These are phyloP conservation scores for Penicillium sp. DNA, from an alignment of 2,329 filamentous ascomycete species.

Conservation along the genomic window DNA sequence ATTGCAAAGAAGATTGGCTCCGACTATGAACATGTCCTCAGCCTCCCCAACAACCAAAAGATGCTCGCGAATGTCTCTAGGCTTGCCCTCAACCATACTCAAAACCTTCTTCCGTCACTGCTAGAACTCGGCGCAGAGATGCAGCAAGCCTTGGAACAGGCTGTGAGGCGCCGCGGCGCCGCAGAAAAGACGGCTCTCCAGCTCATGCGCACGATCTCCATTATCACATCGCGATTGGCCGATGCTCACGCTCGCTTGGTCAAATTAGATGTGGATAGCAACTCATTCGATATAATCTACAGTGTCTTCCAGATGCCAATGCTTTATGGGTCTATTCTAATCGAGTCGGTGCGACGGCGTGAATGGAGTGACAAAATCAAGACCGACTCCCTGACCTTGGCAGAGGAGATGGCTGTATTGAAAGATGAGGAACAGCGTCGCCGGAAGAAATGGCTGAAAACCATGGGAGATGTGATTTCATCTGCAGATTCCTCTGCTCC, in stretches of 20 bases:
- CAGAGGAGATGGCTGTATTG: constrained; percentile 88
- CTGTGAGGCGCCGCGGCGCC: constrained; percentile 65
- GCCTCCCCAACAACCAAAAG: constrained; percentile 66
- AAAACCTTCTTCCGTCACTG: constrained; percentile 61
- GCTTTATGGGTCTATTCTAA: constrained; percentile 83
- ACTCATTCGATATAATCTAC: constrained; percentile 76
- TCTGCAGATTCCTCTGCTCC: constrained; percentile 67
- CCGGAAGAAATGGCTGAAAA: constrained; percentile 85
- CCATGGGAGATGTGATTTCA: constrained; percentile 69
- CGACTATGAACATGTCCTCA: constrained; percentile 75
- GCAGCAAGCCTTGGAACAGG: constrained; percentile 46
- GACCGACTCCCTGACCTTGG: constrained; percentile 78
- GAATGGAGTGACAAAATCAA: constrained; percentile 94
- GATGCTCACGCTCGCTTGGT: constrained; percentile 70
- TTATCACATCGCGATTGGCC: constrained; percentile 72
- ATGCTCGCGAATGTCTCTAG: constrained; percentile 61
- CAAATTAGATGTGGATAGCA: constrained; percentile 70
- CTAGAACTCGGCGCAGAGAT: constrained; percentile 57
- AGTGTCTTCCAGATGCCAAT: constrained; percentile 80
- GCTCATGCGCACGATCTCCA: constrained; percentile 79
- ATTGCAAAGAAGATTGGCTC: constrained; percentile 82
- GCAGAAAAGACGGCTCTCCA: constrained; percentile 64
- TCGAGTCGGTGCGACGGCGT: constrained; percentile 78
- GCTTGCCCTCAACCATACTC: constrained; percentile 62
- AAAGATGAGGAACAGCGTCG: constrained; percentile 90